Evolutionary conservation across 495 filamentous ascomycete genomes (phyloP).

Genomic region (Talaromyces ruber): DNA sequence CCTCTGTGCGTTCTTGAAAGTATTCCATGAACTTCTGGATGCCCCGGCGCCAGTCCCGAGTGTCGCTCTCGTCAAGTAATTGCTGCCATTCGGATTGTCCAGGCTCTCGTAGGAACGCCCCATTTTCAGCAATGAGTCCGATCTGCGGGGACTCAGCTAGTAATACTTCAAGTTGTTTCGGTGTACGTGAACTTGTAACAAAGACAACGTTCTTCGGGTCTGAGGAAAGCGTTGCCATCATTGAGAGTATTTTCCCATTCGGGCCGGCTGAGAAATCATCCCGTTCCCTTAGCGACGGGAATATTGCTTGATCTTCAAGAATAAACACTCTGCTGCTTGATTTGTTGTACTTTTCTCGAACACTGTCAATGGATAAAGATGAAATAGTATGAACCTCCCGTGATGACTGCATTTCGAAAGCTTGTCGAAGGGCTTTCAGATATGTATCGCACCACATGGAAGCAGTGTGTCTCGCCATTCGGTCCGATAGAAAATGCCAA

Average conservation of each 20-base stretch:
- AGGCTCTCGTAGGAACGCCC: slow-evolving; percentile 64
- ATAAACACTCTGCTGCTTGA: slow-evolving; percentile 62
- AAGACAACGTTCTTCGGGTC: slow-evolving; percentile 72
- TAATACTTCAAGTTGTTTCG: slow-evolving; percentile 65
- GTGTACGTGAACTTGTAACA: slow-evolving; percentile 70
- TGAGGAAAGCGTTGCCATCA: slow-evolving; percentile 55
- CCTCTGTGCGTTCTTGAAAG: slow-evolving; percentile 77
- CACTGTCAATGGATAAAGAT: slow-evolving; percentile 51
- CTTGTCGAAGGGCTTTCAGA: slow-evolving; percentile 46
- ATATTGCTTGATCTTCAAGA: slow-evolving; percentile 73
- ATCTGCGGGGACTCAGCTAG: slow-evolving; percentile 55
- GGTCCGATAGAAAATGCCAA: slow-evolving; percentile 61
- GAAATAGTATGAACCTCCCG: slow-evolving; percentile 65
- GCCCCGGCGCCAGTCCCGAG: slow-evolving; percentile 60
- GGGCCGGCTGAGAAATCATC: slow-evolving; percentile 37
- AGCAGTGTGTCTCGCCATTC: slow-evolving; percentile 65
- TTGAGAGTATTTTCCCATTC: slow-evolving; percentile 29
- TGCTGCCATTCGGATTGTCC: slow-evolving; percentile 51
- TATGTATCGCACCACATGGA: slow-evolving; percentile 65
- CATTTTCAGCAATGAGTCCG: slow-evolving; percentile 83
- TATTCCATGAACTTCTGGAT: slow-evolving; percentile 68
- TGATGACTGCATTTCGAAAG: slow-evolving; percentile 60
- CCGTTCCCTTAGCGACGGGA: slow-evolving; percentile 56
- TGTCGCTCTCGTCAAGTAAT: slow-evolving; percentile 56
- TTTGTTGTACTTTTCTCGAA: slow-evolving; percentile 51